Evolutionary conservation across 2,329 filamentous ascomycete species (phyloP).

Genomic region (Cladosporium oxysporum): DNA sequence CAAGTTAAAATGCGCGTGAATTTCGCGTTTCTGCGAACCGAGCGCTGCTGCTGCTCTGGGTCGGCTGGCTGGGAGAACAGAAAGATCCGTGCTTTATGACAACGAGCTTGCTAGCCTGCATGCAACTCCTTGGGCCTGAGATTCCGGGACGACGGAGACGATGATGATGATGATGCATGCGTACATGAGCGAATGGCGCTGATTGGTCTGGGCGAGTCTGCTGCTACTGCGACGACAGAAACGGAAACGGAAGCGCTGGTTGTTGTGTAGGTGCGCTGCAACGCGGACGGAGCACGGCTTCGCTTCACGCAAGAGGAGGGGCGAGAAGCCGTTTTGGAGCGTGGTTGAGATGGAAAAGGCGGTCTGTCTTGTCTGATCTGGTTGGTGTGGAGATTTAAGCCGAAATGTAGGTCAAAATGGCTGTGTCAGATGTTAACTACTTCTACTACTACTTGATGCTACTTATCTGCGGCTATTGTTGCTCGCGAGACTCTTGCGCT

Average conservation of each 20-base stretch:
- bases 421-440: background rate
- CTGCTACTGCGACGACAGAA: background rate
- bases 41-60: conserved; percentile 1
- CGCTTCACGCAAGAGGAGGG: too few species aligned
- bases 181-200: background rate
- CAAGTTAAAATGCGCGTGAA: background rate
- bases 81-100: background rate
- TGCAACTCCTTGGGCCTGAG: too few species aligned
- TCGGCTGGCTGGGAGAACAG: background rate
- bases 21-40: conserved; percentile 6
- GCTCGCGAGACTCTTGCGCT: background rate
- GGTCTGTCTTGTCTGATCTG: background rate
- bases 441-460: background rate
- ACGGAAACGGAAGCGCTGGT: background rate
- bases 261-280: background rate
- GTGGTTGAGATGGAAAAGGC: background rate
- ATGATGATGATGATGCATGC: too few species aligned
- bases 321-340: background rate
- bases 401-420: background rate
- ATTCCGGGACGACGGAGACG: background rate
- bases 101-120: too few species aligned
- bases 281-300: background rate
- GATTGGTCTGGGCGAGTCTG: background rate
- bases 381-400: background rate
- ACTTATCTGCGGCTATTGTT: background rate